Base-by-base conservation (phyloP, 2,329 filamentous ascomycete genomes). In the Hortaea werneckii region DNA sequence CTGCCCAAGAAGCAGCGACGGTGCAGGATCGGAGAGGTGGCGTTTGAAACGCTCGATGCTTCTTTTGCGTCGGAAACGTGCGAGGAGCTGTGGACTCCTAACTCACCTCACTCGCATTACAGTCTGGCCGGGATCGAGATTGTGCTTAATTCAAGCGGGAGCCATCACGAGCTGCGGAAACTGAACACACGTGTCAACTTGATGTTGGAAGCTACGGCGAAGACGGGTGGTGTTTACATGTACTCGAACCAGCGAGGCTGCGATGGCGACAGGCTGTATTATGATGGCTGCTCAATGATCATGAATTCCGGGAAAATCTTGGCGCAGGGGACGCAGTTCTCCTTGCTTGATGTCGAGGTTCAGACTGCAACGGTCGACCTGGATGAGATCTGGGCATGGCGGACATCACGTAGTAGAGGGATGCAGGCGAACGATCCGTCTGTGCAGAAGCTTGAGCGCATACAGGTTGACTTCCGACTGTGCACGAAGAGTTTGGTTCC, bases 131-230 rank as follows among this genome's bases (percentile, higher is more conserved):
- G 86, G 4, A 78, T 79, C 5, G 85, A 65, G 48, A 66, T 67
- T 34, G 55, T 66, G 7, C 78, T 79, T 6, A 90, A 90, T 62
- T 79, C 74, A 3, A 80, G 74, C 44, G 84, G 80, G 5, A 79
- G 73, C 9, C 85, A 90, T 60, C 78, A 80, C 56, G 75, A 80
- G 54, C 65, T 87, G 6, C 70, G 80, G 12, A 87, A 87, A 61
- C 73, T 87, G 0, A 67, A 82, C 47, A 77, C 70, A 0, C 68
- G 63, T 12, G 66, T 87, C 28, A 73, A 78, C 5, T 66, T 88
- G 5, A 87, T 87, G 44, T 67, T 70, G 1, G 76, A 85, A 54
- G 80, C 79, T 0, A 87, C 83, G 0, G 67, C 73, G 6, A 82
- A 81, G 56, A 69, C 67, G 20, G 78, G 78, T 4, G 78, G 78